Evolutionary conservation across 345 rosid species (phyloP), one percentile per base, ranked within the genome.

Genomic region (Gossypioides kirkii): DNA sequence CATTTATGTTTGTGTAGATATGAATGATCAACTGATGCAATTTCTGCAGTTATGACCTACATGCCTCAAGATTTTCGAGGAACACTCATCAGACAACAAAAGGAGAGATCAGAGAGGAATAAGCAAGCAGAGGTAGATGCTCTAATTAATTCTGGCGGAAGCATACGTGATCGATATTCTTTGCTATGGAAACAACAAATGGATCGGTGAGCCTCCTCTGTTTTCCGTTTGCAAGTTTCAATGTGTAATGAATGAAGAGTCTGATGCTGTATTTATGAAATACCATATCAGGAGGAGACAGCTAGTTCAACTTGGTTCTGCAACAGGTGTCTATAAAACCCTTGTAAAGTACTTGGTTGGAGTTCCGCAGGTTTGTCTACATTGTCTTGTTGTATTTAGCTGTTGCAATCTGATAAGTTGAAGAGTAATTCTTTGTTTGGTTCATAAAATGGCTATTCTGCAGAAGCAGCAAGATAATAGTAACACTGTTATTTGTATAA

Each of bases 51-150:
- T 72, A 94, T 94, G 98, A 94, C 98, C 74, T 94, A 94, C 87
- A 83, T 94, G 97, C 98, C 98, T 84, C 98, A 94, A 88, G 98
- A 94, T 82, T 94, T 94, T 77, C 95, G 98, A 17, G 98, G 97
- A 69, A 86, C 91, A 16, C 81, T 94, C 65, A 90, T 94, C 74
- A 83, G 85, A 79, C 97, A 89, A 81, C 97, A 92, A 79, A 89
- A 88, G 80, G 98, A 94, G 74, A 83, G 98, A 38, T 94, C 98
- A n/a, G 98, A 94, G 85, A 92, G 90, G 84, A 94, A 90, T 84
- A 94, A 89, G 89, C 97, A 92, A 84, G 97, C 95, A 23, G 97
- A 87, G 79, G 97, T 92, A 82, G 97, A 90, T 78, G 86, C 93
- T 43, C 78, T 94, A 82, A 77, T 87, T 74, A 88, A 68, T 79